A percentile compares a stretch with the other conserved stretches of the same genome.
Conservation (phyloP, 2,329 filamentous ascomycete species). For the Aspergillus cejpii region DNA sequence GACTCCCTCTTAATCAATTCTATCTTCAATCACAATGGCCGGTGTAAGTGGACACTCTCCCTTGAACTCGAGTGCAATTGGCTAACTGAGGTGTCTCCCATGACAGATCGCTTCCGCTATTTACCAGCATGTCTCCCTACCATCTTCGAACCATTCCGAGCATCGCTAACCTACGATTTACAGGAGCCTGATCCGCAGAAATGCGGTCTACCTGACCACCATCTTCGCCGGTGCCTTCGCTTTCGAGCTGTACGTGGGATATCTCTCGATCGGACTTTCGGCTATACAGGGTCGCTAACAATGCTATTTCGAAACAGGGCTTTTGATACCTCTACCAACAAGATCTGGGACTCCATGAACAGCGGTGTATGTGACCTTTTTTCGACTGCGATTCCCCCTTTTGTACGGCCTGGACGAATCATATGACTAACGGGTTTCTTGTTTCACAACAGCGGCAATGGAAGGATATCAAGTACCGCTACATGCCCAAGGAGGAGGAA, state of each 20-base stretch:
- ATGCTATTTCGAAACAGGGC: constrained; percentile 51
- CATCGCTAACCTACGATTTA: constrained; percentile 16
- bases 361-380: constrained; percentile 63
- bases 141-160: not conserved
- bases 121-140: constrained; percentile 51
- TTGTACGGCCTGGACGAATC: not conserved
- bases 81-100: constrained; percentile 26
- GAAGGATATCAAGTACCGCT: constrained; percentile 96
- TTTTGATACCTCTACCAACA: constrained; percentile 76
- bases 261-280: constrained; percentile 6
- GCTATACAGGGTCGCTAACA: constrained; percentile 15
- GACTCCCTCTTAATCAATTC: constrained; percentile 14
- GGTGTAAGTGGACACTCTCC: constrained; percentile 43
- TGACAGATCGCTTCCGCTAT: constrained; percentile 48
- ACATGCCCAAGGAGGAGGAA: constrained; percentile 63
- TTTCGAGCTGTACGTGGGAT: constrained; percentile 74
- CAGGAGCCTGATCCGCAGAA: constrained; percentile 78
- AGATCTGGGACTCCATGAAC: constrained; percentile 86
- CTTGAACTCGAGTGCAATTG: constrained; percentile 17
- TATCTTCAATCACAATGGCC: constrained; percentile 48
- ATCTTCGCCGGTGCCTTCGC: constrained; percentile 85
- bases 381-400: not conserved
- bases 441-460: constrained; percentile 72
- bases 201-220: constrained; percentile 76
- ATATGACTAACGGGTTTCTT: constrained; percentile 11